Evolutionary conservation across 768 basidiomycete genomes (phyloP), one percentile per base, ranked within the genome.

Genomic region (Suillus americanus): DNA sequence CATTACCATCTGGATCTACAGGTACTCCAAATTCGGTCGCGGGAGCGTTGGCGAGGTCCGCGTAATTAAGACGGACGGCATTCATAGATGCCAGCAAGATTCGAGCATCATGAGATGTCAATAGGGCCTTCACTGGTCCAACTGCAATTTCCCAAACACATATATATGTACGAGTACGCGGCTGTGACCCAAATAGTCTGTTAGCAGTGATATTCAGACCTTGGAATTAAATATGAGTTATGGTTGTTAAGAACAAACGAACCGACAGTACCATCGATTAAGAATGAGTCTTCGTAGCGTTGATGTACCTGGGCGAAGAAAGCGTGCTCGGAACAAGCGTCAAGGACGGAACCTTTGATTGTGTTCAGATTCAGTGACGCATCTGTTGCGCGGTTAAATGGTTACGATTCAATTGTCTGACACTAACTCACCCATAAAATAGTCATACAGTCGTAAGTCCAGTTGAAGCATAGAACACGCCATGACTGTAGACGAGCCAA

Each of bases 141-240:
- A 95, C 41, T n/a, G 78, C 78, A 53, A 96, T 85, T 71, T 97
- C 94, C 97, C 97, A 99, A 16, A 97, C 84, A 72, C 96, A 98
- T 6, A 97, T 80, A 71, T 99, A 99, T 1, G 94, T 89, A 2
- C 91, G 78, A 0, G 91, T 92, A 3, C 86, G 84, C 8, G 97
- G 97, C 64, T 88, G 86, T 14, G 93, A 92, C 9, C 97, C 97
- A 71, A 97, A 97, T 13, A 99, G 79, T 30, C 96, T 87, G 72
- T 97, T 86, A 2, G 92, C 89, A 16, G 87, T 86, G 56, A 99
- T 85, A 65, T 92, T 85, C 68, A 96, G 74, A 13, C 91, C 93
- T 91, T 66, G n/a, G 7, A 25, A 25, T 38, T 8, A 5, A 61
- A 30, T 6, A 30, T 28, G 13, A 64, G 37, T 55, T 56, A 70